Base-by-base conservation (phyloP, 441 rosid genomes). In the Populus trichocarpa region DNA sequence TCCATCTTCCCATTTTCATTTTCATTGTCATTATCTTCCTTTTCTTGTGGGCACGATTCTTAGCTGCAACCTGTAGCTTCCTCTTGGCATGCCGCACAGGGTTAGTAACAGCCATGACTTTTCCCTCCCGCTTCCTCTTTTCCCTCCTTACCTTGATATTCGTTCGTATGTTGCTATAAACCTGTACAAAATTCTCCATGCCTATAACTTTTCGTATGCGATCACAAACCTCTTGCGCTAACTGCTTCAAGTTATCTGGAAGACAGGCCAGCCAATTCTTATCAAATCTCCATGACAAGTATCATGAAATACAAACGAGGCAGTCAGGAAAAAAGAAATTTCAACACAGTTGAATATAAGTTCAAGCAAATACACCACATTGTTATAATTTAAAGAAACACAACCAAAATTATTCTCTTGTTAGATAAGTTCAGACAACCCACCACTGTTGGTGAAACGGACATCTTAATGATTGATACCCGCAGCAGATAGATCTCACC, bases 71-170 rank as follows among this genome's bases (percentile, higher is more conserved):
- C 80, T 92, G 87, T 70, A 90, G 80, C 85, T 95, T 97, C 87
- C 99, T 92, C 90, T 92, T 93, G 46, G 98, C 98, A 78, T 89
- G 91, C 50, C 97, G 84, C 82, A 50, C 83, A 0, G 98, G 99
- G 76, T 97, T 92, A 13, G 91, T 89, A 36, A 93, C 99, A 40
- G 98, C 96, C 97, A 92, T 91, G 18, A 85, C 78, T 87, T 97
- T 97, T 73, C 90, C 96, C 8, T 90, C 98, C 73, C 82, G 87
- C 83, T 85, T 95, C 85, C 95, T 90, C 86, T 87, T 92, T 3
- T 97, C 97, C 77, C 99, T 86, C 87, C 85, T 95, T 50, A 75
- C 78, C 85, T 85, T 89, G 59, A 93, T 65, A 40, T 74, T 87
- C 66, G 89, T 93, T 84, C 94, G 89, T 77, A 92, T 87, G 78